Evolutionary conservation across 192 early-diverging fungal species (phyloP), one percentile per base, ranked within the genome.

Genomic region (Kickxella alabastrina): DNA sequence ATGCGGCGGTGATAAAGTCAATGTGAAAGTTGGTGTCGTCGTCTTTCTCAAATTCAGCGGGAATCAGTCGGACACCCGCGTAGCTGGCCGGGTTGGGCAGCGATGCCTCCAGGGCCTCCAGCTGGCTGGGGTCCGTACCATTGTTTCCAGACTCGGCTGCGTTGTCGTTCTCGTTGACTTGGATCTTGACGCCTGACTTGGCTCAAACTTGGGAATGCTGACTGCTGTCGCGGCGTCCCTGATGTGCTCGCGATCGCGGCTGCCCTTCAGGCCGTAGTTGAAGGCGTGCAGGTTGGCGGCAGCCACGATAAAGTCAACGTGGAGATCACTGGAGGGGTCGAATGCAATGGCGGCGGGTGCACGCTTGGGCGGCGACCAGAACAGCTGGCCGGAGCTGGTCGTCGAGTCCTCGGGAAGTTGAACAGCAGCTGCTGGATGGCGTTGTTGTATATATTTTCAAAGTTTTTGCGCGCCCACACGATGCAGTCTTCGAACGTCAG

Each of bases 11-110:
- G 62, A 99, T 89, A 75, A 97, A 99, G 68, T 99, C 97, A 56
- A 99, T 97, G 66, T 99, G 97, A 84, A 93, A 95, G 81, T 99
- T 99, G 67, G 84, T 87, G 57, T 99, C 97, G 65, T 99, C 97
- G 66, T 99, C 97, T 82, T 99, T 99, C 68, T 99, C 97, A 70
- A 99, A 99, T 50, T 98, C 95, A 10, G 84, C 87, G 18, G 95
- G 92, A 31, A 72, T 81, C 43, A 99, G 80, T 44, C 92, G 87
- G 65, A 90, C 83, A 31, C 90, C 89, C 17, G 88, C 88, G 54
- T 95, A 68, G 25, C 77, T 79, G n/a, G 88, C 80, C 4, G 91
- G 87, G 14, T 81, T 65, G 3, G 95, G 95, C 13, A 99, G 65
- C 5, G 76, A 59, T 28, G 79, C 60, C 29, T 89, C 68, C 43